A percentile compares a stretch with the other conserved stretches of the same genome.
Evolutionary conservation across 805 yeast species (phyloP).

Genomic region (Zygotorulaspora danielsina): DNA sequence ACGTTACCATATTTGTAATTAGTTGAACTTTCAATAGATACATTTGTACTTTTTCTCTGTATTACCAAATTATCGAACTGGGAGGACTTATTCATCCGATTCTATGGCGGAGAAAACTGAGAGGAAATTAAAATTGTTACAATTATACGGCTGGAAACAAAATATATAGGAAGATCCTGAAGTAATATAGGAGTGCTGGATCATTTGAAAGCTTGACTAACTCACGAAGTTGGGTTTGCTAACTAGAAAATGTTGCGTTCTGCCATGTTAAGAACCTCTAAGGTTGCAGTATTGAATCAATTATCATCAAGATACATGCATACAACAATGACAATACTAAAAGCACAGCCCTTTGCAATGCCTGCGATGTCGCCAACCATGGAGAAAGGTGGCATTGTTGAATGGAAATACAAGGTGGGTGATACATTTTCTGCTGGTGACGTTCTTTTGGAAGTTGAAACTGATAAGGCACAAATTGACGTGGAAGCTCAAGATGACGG

Average conservation of each 20-base stretch:
- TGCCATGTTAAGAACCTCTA: constrained; percentile 8
- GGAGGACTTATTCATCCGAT: constrained; percentile 9
- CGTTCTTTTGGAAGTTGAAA: constrained; percentile 73
- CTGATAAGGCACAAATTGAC: constrained; percentile 78
- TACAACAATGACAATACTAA: constrained; percentile 17
- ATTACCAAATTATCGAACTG: no score
- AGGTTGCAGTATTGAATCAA: constrained; percentile 7
- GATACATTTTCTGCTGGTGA: constrained; percentile 80
- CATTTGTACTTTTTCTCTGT: no score
- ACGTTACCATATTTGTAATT: neutral
- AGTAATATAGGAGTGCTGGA: no score
- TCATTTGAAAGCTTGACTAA: no score
- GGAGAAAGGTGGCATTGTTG: constrained; percentile 90
- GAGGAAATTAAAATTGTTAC: neutral
- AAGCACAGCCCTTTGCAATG: constrained; percentile 63
- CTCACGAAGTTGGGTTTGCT: no score
- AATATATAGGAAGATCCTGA: no score
- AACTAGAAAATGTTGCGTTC: constrained; percentile 10
- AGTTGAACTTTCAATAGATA: neutral
- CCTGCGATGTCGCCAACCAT: constrained; percentile 99
- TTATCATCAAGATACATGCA: constrained; percentile 25
- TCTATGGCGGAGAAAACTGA: constrained; percentile 1
- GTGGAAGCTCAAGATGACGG: constrained; percentile 94
- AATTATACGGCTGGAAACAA: neutral
- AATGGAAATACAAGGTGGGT: constrained; percentile 82